Conservation (phyloP, 352 stramenopile genomes). For the Elongisporangium senticosum region DNA sequence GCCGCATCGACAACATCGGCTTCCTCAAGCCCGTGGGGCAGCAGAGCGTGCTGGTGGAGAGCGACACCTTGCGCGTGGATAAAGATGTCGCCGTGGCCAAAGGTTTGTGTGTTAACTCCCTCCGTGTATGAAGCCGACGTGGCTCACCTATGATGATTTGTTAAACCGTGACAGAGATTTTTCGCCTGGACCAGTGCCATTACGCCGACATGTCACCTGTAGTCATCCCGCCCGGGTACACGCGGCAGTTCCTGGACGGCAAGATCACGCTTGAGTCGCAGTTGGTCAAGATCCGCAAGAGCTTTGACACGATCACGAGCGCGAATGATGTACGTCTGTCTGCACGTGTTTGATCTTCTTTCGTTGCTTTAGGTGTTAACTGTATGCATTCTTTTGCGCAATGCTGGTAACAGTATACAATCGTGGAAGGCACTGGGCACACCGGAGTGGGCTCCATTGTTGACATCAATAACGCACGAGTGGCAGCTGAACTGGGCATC, state of each 20-base stretch:
- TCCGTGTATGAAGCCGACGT: constrained; percentile 39
- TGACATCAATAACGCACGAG: constrained; percentile 94
- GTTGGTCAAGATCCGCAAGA: constrained; percentile 57
- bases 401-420: constrained; percentile 43
- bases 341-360: neutral
- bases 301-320: constrained; percentile 57
- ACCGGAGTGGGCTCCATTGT: constrained; percentile 96
- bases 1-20: constrained; percentile 80
- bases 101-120: constrained; percentile 33
- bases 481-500: constrained; percentile 88
- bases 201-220: constrained; percentile 96
- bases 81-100: constrained; percentile 88
- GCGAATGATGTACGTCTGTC: constrained; percentile 62
- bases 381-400: neutral
- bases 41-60: constrained; percentile 76
- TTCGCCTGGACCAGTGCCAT: constrained; percentile 87
- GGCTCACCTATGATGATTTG: neutral
- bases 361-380: constrained; percentile 1
- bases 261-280: constrained; percentile 82
- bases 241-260: constrained; percentile 93
- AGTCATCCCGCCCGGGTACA: constrained; percentile 95
- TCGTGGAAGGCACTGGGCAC: constrained; percentile 87
- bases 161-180: constrained; percentile 75
- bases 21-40: constrained; percentile 97
- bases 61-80: constrained; percentile 79